These are phyloP conservation scores for Cucumis sativus DNA, from an alignment of 306 rosid species.

Conservation along the genomic window DNA sequence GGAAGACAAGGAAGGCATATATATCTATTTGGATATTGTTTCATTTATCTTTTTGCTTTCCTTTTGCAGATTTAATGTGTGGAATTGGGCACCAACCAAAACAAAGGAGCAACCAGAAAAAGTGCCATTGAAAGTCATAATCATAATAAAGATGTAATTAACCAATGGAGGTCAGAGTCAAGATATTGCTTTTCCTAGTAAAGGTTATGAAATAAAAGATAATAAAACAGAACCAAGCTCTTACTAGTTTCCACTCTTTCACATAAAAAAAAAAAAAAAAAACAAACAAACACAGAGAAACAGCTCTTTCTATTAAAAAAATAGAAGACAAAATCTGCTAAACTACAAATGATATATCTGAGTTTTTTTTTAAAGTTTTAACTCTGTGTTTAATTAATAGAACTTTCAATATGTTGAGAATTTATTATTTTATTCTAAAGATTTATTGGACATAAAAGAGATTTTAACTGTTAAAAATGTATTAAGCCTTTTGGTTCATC, in stretches of 20 bases:
- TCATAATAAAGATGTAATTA: not conserved
- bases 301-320: not conserved
- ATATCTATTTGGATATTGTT: not conserved
- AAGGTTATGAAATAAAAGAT: not conserved
- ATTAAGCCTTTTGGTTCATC: too few relatives aligned
- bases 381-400: too few relatives aligned
- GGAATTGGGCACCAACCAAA: not conserved
- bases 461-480: too few relatives aligned
- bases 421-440: too few relatives aligned
- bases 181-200: not conserved
- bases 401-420: too few relatives aligned
- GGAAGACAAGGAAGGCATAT: not conserved
- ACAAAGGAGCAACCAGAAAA: not conserved
- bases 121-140: not conserved
- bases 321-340: too few relatives aligned
- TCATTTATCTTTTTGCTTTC: not conserved
- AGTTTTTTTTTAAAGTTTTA: too few relatives aligned
- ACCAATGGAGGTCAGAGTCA: not conserved
- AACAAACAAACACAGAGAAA: too few relatives aligned
- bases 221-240: not conserved
- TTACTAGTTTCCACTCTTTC: not conserved
- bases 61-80: slow-evolving; percentile 1
- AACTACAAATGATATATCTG: too few relatives aligned
- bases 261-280: not conserved
- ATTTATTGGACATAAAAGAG: too few relatives aligned